Conservation (phyloP, 495 filamentous ascomycete species). For the Jackrogersella multiformis region DNA sequence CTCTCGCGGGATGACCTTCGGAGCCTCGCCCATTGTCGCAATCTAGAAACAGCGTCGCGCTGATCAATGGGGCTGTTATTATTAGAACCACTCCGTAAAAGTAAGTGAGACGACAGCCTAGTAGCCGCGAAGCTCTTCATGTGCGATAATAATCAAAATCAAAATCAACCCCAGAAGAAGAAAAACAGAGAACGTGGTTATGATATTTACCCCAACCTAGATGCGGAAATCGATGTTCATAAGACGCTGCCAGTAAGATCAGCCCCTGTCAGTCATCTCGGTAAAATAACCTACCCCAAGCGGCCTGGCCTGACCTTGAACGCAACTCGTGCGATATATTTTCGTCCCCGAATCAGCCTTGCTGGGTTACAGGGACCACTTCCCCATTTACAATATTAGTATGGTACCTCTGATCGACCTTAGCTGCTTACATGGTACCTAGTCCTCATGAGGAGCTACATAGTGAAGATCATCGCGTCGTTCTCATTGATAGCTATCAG, state of each 20-base stretch:
- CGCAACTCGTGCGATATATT: neutral
- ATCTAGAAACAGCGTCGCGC: neutral
- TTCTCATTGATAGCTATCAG: neutral
- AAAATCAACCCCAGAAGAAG: too few relatives aligned
- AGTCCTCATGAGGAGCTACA: neutral
- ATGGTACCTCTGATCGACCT: slow-evolving; percentile 5
- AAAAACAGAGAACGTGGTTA: too few relatives aligned
- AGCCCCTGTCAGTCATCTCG: slow-evolving; percentile 10
- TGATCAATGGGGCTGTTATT: neutral
- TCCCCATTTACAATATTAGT: neutral
- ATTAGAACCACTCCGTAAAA: neutral
- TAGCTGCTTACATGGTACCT: slow-evolving; percentile 1
- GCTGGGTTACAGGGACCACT: neutral
- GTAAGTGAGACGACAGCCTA: slow-evolving; percentile 5
- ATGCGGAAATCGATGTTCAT: neutral
- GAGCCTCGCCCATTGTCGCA: slow-evolving; percentile 10
- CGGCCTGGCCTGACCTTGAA: neutral
- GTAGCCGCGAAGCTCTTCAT: neutral
- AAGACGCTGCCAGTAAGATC: neutral
- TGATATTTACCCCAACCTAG: neutral
- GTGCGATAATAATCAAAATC: neutral
- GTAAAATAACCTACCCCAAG: neutral
- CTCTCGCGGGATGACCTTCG: neutral
- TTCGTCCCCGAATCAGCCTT: neutral
- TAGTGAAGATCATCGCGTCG: neutral